phyloP scores from a whole-genome alignment of 2,329 filamentous ascomycete genomes.

The Paramyrothecium sp. region DNA sequence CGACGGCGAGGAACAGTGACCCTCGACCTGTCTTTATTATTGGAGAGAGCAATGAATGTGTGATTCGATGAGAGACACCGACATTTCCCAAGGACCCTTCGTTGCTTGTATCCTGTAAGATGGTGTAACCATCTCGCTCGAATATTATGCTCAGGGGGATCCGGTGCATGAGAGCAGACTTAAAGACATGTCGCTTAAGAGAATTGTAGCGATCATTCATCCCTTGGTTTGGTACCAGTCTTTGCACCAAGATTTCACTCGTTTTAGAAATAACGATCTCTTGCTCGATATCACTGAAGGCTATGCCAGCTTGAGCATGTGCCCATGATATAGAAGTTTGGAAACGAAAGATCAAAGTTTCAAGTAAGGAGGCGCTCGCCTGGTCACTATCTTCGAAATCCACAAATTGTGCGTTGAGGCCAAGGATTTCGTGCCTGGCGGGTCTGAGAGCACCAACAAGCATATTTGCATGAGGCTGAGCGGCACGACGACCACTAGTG shows the following conservation, averaged over 20 bases:
- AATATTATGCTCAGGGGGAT: neutral
- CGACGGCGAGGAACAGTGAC: too few relatives aligned
- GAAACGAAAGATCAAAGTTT: neutral
- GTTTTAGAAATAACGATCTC: neutral
- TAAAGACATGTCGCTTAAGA: neutral
- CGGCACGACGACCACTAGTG: neutral
- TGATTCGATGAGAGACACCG: neutral
- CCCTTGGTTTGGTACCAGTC: neutral
- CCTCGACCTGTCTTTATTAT: neutral
- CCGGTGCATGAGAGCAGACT: neutral
- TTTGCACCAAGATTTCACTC: neutral
- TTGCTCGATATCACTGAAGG: too few relatives aligned
- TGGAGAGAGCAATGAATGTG: neutral
- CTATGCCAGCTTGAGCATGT: too few relatives aligned
- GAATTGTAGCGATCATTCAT: neutral
- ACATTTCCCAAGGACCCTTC: neutral
- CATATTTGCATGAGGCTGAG: neutral
- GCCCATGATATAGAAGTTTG: neutral
- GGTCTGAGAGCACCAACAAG: neutral
- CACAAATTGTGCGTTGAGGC: neutral
- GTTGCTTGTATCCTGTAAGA: neutral
- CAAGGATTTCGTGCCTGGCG: neutral
- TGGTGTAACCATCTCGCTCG: neutral
- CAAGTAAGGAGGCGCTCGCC: neutral
- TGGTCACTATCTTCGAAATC: neutral